A percentile compares a stretch with the other conserved stretches of the same genome.
Conservation (phyloP, 306 rosid genomes). For the Hippophae tibetana region DNA sequence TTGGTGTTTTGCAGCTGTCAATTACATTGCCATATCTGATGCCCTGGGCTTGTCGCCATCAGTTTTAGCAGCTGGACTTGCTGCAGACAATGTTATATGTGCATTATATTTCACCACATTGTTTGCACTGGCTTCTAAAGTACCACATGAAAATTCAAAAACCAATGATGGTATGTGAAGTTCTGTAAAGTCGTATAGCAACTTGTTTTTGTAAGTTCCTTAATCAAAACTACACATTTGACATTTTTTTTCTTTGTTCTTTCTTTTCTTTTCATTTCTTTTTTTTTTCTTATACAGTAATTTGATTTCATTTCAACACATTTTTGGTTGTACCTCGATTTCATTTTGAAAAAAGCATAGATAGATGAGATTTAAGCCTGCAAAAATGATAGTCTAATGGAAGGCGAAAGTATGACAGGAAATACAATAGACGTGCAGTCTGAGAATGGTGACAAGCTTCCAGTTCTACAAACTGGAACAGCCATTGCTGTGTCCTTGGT, state of each 20-base stretch:
- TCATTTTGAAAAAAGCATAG: too few relatives aligned
- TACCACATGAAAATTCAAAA: conserved; percentile 49
- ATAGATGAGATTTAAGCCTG: background rate
- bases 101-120: conserved; percentile 59
- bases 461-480: conserved; percentile 27
- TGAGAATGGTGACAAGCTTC: conserved; percentile 26
- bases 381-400: conserved; percentile 12
- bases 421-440: conserved; percentile 10
- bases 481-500: conserved; percentile 37
- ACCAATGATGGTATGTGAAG: conserved; percentile 30
- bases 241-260: too few relatives aligned
- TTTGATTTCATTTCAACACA: background rate
- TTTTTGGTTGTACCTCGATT: background rate
- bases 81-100: conserved; percentile 81
- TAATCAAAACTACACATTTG: background rate
- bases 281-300: background rate
- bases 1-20: conserved; percentile 43
- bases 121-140: conserved; percentile 54
- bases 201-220: background rate
- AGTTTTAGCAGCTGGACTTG: conserved; percentile 56
- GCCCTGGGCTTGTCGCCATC: conserved; percentile 54
- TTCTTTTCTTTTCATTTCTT: background rate
- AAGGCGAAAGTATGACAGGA: conserved; percentile 19
- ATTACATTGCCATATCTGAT: conserved; percentile 62
- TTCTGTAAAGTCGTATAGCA: background rate